phyloP scores from a whole-genome alignment of 2,329 filamentous ascomycete species.

The Capronia coronata region DNA sequence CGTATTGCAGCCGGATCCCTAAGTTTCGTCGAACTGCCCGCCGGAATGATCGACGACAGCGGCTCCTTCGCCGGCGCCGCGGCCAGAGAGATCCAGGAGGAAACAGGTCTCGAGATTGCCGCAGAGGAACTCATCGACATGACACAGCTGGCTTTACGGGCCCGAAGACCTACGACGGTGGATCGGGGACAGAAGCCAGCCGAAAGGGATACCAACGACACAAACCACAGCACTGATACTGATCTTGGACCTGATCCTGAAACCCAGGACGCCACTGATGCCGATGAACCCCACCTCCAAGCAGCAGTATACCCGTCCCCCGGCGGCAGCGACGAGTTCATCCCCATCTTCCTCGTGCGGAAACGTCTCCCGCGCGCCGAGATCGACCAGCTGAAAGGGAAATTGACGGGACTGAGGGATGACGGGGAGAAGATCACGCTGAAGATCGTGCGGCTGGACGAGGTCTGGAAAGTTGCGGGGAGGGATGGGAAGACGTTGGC shows the following conservation, averaged over 20 bases:
- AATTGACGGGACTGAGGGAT: slow-evolving; percentile 47
- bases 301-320: slow-evolving; percentile 49
- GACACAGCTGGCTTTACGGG: slow-evolving; percentile 41
- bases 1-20: slow-evolving; percentile 52
- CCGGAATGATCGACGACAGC: slow-evolving; percentile 54
- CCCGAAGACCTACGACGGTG: background rate
- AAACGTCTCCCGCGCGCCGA: slow-evolving; percentile 45
- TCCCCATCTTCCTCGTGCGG: slow-evolving; percentile 51
- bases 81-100: slow-evolving; percentile 52
- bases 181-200: slow-evolving; percentile 22
- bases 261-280: too few relatives aligned
- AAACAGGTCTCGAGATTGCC: slow-evolving; percentile 49
- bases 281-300: slow-evolving; percentile 36
- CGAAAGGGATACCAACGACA: slow-evolving; percentile 5
- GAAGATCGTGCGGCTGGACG: slow-evolving; percentile 47
- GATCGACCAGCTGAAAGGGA: slow-evolving; percentile 47
- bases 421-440: slow-evolving; percentile 55
- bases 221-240: too few relatives aligned
- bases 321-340: slow-evolving; percentile 55
- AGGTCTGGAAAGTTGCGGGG: slow-evolving; percentile 50
- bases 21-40: slow-evolving; percentile 51
- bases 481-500: slow-evolving; percentile 53
- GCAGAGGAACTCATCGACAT: slow-evolving; percentile 49
- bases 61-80: slow-evolving; percentile 50
- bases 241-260: too few relatives aligned